These are phyloP conservation scores for Pilasporangium apinafurcum DNA, from an alignment of 352 stramenopile genomes.

Conservation along the genomic window DNA sequence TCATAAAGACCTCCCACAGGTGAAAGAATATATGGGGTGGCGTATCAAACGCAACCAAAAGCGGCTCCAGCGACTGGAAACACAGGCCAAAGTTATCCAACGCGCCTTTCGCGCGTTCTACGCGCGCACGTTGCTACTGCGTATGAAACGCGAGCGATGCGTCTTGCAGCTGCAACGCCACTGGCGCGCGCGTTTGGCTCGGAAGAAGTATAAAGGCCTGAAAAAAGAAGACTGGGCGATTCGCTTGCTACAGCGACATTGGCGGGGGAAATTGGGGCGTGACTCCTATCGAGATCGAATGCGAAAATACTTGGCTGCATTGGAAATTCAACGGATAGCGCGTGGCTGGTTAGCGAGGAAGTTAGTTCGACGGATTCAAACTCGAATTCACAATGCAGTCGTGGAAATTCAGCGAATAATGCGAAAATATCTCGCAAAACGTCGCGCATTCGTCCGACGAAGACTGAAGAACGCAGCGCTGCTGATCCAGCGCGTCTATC, in stretches of 20 bases:
- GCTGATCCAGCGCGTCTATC: slow-evolving; percentile 85
- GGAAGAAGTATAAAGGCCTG: slow-evolving; percentile 65
- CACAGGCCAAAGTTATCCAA: slow-evolving; percentile 85
- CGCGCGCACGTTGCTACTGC: slow-evolving; percentile 73
- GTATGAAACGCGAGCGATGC: slow-evolving; percentile 68
- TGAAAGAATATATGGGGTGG: slow-evolving; percentile 96
- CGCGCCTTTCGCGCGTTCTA: slow-evolving; percentile 86
- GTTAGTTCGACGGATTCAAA: slow-evolving; percentile 45
- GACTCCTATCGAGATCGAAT: slow-evolving; percentile 73
- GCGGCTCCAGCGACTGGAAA: slow-evolving; percentile 82
- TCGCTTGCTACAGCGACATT: slow-evolving; percentile 88
- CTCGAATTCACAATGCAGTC: slow-evolving; percentile 44
- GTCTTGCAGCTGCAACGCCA: slow-evolving; percentile 84
- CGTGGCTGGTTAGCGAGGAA: slow-evolving; percentile 69
- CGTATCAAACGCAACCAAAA: slow-evolving; percentile 92
- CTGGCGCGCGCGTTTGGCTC: slow-evolving; percentile 80
- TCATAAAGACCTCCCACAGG: slow-evolving; percentile 43
- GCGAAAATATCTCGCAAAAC: slow-evolving; percentile 50
- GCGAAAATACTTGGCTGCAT: slow-evolving; percentile 67
- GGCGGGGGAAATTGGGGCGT: slow-evolving; percentile 86
- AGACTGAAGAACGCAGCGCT: slow-evolving; percentile 50
- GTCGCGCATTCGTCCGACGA: slow-evolving; percentile 40
- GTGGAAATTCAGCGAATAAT: slow-evolving; percentile 79
- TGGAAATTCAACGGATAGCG: slow-evolving; percentile 84
- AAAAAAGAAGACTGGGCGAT: slow-evolving; percentile 87